Percentiles rank a stretch among this genome's conserved stretches.
phyloP scores from a whole-genome alignment of 1,284 basidiomycete species.

The Athelia psychrophila region DNA sequence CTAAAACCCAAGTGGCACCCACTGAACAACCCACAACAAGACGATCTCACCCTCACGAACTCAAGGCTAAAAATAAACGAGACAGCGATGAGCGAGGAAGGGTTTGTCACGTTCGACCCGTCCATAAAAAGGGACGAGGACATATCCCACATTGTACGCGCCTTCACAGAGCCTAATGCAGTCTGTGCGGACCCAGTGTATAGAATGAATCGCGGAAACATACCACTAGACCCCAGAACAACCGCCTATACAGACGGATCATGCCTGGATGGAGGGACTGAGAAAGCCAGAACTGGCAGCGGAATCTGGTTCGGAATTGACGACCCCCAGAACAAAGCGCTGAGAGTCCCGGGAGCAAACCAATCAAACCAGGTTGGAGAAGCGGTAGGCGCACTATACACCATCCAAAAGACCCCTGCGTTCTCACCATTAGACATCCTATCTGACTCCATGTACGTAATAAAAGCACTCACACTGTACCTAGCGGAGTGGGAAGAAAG shows the following conservation, averaged over 20 bases:
- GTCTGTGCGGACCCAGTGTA: neutral
- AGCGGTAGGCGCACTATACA: neutral
- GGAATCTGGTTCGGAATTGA: conserved; percentile 10
- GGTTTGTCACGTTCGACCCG: neutral
- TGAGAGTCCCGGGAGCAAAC: conserved; percentile 2
- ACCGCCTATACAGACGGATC: conserved; percentile 13
- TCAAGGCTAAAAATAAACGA: neutral
- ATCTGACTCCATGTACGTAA: conserved; percentile 11
- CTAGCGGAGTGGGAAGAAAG: conserved; percentile 10
- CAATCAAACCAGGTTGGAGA: conserved; percentile 11
- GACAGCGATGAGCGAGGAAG: neutral
- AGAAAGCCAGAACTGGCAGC: conserved; percentile 10
- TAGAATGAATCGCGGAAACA: neutral
- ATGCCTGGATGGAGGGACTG: conserved; percentile 9
- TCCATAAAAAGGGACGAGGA: neutral
- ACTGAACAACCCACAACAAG: neutral
- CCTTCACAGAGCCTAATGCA: neutral
- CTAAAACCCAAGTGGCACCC: neutral
- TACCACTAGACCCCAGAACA: neutral
- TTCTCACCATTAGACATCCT: conserved; percentile 1
- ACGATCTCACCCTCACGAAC: neutral
- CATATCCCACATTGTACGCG: neutral
- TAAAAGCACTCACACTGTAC: conserved; percentile 10
- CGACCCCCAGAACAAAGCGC: conserved; percentile 9
- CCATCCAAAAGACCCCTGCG: neutral